phyloP scores from a whole-genome alignment of 83 land plant genomes.

The Picea engelmannii region DNA sequence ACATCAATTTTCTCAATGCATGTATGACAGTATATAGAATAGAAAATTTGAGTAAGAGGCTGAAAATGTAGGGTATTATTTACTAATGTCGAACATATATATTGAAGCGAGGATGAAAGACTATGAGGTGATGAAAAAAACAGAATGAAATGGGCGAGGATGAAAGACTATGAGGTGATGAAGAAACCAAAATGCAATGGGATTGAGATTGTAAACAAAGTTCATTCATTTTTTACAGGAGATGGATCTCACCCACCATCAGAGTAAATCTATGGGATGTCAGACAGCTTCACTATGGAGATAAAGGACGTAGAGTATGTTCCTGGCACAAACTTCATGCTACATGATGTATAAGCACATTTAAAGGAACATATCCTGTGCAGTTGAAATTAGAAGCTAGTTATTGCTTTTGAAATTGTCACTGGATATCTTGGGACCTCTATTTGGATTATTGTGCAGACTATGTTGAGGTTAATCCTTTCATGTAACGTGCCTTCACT shows the following conservation, averaged over 20 bases:
- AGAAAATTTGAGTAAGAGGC: neutral
- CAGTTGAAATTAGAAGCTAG: neutral
- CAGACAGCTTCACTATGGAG: neutral
- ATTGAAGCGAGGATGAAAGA: slow-evolving; percentile 1
- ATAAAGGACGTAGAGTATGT: neutral
- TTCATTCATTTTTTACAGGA: neutral
- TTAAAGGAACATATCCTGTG: neutral
- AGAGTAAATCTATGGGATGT: neutral
- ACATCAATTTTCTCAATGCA: too few relatives aligned
- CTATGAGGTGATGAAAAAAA: neutral
- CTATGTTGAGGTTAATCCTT: too few relatives aligned
- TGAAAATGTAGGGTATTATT: neutral
- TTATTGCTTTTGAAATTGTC: neutral
- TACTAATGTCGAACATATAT: slow-evolving; percentile 4
- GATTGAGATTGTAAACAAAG: neutral
- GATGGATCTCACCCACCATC: neutral
- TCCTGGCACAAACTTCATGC: neutral
- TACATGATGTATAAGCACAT: neutral
- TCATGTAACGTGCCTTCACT: too few relatives aligned
- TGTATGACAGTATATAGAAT: too few relatives aligned
- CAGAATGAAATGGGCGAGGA: neutral
- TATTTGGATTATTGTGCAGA: too few relatives aligned
- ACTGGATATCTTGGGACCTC: too few relatives aligned
- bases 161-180: neutral
- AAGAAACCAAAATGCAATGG: neutral